Evolutionary conservation across 73 alveolate species (phyloP).

Genomic region (Uronychia setigera): DNA sequence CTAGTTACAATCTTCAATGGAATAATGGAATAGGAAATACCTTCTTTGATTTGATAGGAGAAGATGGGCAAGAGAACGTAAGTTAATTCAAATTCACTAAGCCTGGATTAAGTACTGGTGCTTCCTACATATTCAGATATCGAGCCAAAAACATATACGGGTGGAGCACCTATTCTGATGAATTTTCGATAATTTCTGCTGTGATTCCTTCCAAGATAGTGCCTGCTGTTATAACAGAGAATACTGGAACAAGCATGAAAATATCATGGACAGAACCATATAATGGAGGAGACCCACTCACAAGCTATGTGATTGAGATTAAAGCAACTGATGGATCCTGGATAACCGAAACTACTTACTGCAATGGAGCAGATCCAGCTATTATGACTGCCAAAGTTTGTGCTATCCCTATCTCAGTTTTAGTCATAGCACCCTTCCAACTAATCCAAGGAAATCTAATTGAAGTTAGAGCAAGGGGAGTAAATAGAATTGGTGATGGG

Average conservation of each 20-base stretch:
- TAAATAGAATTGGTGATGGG: constrained; percentile 27
- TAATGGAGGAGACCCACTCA: constrained; percentile 22
- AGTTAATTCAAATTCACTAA: constrained; percentile 5
- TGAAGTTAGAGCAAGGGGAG: constrained; percentile 33
- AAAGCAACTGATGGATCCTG: constrained; percentile 1
- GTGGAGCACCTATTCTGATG: constrained; percentile 8
- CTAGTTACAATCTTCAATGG: constrained; percentile 51
- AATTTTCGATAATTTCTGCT: background rate
- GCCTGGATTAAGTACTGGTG: constrained; percentile 4
- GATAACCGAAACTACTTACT: constrained; percentile 21
- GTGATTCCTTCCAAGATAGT: background rate
- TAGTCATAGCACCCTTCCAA: constrained; percentile 14
- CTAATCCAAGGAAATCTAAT: constrained; percentile 30
- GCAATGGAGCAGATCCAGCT: constrained; percentile 30
- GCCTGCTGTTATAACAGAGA: background rate
- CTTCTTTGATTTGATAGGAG: constrained; percentile 26
- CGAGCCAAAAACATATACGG: constrained; percentile 45
- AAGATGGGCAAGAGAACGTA: background rate
- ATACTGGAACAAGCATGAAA: constrained; percentile 25
- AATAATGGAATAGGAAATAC: constrained; percentile 21
- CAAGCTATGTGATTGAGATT: constrained; percentile 9
- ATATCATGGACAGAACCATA: constrained; percentile 35
- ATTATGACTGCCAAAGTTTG: constrained; percentile 1
- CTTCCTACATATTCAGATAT: constrained; percentile 26
- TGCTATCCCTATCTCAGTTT: constrained; percentile 22